Evolutionary conservation across 805 yeast species (phyloP).

Genomic region (Priceomyces carsonii): DNA sequence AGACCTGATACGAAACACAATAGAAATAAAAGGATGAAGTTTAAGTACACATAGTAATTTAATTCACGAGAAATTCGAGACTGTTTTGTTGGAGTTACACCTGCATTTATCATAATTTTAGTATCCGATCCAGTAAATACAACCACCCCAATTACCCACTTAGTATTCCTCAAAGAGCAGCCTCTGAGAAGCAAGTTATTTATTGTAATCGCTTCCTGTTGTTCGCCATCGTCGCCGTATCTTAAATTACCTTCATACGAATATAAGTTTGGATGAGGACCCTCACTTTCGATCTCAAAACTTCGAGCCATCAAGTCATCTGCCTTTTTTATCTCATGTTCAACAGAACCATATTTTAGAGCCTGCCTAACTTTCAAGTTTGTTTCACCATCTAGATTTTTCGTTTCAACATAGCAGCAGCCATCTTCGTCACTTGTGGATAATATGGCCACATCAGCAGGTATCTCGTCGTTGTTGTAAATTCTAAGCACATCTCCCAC

Average conservation of each 20-base stretch:
- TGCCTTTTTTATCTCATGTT: conserved; percentile 41
- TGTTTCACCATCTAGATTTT: conserved; percentile 49
- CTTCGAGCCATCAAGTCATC: conserved; percentile 41
- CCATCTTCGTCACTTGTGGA: conserved; percentile 72
- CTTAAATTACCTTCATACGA: conserved; percentile 69
- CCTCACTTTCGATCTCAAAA: conserved; percentile 79
- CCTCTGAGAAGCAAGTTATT: conserved; percentile 75
- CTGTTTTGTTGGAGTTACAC: conserved; percentile 74
- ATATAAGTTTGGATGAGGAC: conserved; percentile 78
- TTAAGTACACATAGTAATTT: conserved; percentile 67
- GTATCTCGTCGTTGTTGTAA: conserved; percentile 70
- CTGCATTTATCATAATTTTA: conserved; percentile 79
- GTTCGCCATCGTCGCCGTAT: conserved; percentile 17
- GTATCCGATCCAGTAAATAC: conserved; percentile 78
- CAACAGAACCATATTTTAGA: conserved; percentile 56
- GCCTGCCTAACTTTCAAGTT: conserved; percentile 78
- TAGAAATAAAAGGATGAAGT: conserved; percentile 62
- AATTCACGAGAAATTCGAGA: conserved; percentile 74
- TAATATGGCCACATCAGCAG: conserved; percentile 70
- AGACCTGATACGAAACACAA: conserved; percentile 71
- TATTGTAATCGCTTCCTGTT: conserved; percentile 65
- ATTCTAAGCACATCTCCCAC: conserved; percentile 76
- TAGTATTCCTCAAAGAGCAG: conserved; percentile 74
- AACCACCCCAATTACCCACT: conserved; percentile 80
- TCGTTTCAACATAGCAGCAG: conserved; percentile 61